phyloP scores from a whole-genome alignment of 1,284 basidiomycete species.

The Sphaerobolus stellatus region DNA sequence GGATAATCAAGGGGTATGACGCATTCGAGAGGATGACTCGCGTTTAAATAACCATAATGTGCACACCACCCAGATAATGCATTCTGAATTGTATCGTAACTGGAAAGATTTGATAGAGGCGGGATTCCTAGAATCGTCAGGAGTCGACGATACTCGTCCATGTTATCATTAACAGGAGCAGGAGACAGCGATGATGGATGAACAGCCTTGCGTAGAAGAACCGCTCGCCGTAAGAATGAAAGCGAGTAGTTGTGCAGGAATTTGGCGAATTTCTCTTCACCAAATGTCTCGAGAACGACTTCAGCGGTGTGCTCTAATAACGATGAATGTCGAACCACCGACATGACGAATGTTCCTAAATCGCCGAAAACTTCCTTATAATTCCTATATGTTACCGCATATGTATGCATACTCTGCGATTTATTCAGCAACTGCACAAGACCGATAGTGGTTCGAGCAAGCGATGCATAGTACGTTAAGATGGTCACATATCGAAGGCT shows the following conservation, averaged over 20 bases:
- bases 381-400: slow-evolving; percentile 43
- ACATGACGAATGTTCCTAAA: slow-evolving; percentile 82
- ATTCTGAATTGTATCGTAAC: slow-evolving; percentile 80
- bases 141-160: slow-evolving; percentile 77
- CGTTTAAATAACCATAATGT: slow-evolving; percentile 74
- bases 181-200: slow-evolving; percentile 59
- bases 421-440: slow-evolving; percentile 78
- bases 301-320: slow-evolving; percentile 79
- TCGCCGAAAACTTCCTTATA: slow-evolving; percentile 74
- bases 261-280: slow-evolving; percentile 80
- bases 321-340: slow-evolving; percentile 75
- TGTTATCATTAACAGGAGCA: slow-evolving; percentile 42
- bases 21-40: slow-evolving; percentile 69
- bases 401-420: slow-evolving; percentile 46
- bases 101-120: slow-evolving; percentile 70
- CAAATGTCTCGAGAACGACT: slow-evolving; percentile 72
- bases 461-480: slow-evolving; percentile 84
- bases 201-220: slow-evolving; percentile 81
- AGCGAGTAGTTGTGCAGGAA: slow-evolving; percentile 87
- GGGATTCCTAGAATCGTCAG: slow-evolving; percentile 78
- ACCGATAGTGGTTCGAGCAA: slow-evolving; percentile 82
- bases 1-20: slow-evolving; percentile 80
- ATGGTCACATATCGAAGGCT: slow-evolving; percentile 83
- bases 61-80: slow-evolving; percentile 81
- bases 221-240: slow-evolving; percentile 89